phyloP scores from a whole-genome alignment of 768 basidiomycete genomes.

The Naematelia aurantialba region DNA sequence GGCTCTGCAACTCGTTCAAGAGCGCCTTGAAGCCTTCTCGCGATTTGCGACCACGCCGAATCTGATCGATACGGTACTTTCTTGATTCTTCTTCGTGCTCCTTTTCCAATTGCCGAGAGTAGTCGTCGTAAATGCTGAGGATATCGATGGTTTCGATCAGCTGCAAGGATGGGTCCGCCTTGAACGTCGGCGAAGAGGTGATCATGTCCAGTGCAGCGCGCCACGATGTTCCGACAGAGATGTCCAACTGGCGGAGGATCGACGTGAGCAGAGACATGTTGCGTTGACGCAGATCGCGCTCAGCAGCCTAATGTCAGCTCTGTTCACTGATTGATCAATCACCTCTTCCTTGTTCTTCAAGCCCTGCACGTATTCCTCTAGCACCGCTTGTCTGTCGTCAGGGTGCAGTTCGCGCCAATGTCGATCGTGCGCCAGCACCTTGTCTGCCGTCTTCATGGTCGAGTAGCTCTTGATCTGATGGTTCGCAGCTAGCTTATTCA shows the following conservation, averaged over 20 bases:
- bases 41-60: constrained; percentile 78
- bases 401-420: constrained; percentile 80
- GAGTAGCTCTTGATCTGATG: constrained; percentile 87
- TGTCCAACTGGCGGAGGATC: constrained; percentile 79
- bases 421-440: constrained; percentile 76
- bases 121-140: constrained; percentile 88
- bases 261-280: constrained; percentile 77
- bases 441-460: constrained; percentile 83
- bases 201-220: constrained; percentile 74
- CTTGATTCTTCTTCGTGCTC: constrained; percentile 87
- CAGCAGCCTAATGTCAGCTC: constrained; percentile 23
- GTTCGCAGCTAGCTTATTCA: constrained; percentile 77
- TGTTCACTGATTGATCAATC: constrained; percentile 44
- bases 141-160: constrained; percentile 86
- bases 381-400: constrained; percentile 77
- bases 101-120: constrained; percentile 79
- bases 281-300: constrained; percentile 51
- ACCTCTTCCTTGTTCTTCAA: constrained; percentile 85
- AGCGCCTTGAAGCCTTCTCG: constrained; percentile 84
- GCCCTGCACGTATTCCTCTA: constrained; percentile 75
- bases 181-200: constrained; percentile 73
- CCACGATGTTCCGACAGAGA: constrained; percentile 94
- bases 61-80: constrained; percentile 74
- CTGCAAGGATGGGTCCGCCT: constrained; percentile 68
- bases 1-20: constrained; percentile 64